Percentiles rank a stretch among this genome's conserved stretches.
These are phyloP conservation scores for Gyrodon lividus DNA, from an alignment of 768 basidiomycete species.

Conservation along the genomic window DNA sequence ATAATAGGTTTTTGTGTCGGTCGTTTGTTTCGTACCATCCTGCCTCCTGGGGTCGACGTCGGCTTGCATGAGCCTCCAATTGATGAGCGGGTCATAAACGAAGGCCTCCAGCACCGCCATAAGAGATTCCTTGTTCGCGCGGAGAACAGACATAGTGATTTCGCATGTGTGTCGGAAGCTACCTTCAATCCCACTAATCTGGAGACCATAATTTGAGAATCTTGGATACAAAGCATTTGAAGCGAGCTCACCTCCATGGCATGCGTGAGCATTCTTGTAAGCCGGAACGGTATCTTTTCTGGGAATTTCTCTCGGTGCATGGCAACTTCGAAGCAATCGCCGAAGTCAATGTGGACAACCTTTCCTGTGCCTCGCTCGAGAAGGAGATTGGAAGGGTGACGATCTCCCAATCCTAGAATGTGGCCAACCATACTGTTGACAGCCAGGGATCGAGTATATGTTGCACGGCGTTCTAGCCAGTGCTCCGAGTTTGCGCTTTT, in stretches of 20 bases:
- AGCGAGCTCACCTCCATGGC: constrained; percentile 86
- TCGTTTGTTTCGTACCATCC: constrained; percentile 50
- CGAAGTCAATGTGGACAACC: constrained; percentile 96
- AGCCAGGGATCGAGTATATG: constrained; percentile 92
- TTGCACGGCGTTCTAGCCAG: constrained; percentile 95
- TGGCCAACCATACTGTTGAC: constrained; percentile 99
- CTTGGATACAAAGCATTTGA: neutral
- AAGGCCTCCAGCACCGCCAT: constrained; percentile 99
- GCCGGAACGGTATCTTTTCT: constrained; percentile 96
- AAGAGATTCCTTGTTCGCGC: constrained; percentile 97
- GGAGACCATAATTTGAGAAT: constrained; percentile 9
- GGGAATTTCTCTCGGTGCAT: constrained; percentile 99
- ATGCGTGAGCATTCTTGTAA: constrained; percentile 97
- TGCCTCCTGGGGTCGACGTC: constrained; percentile 71
- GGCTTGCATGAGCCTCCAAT: constrained; percentile 90
- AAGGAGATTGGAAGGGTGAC: constrained; percentile 94
- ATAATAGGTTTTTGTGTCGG: neutral
- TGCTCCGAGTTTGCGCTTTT: constrained; percentile 95
- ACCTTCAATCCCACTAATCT: constrained; percentile 98
- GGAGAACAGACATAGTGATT: constrained; percentile 94
- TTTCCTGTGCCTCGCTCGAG: constrained; percentile 90
- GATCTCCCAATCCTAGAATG: constrained; percentile 95
- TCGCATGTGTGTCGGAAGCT: constrained; percentile 96
- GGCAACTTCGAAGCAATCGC: constrained; percentile 97
- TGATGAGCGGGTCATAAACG: constrained; percentile 97